phyloP scores from a whole-genome alignment of 2,329 filamentous ascomycete genomes.

The Grosmannia huntii region DNA sequence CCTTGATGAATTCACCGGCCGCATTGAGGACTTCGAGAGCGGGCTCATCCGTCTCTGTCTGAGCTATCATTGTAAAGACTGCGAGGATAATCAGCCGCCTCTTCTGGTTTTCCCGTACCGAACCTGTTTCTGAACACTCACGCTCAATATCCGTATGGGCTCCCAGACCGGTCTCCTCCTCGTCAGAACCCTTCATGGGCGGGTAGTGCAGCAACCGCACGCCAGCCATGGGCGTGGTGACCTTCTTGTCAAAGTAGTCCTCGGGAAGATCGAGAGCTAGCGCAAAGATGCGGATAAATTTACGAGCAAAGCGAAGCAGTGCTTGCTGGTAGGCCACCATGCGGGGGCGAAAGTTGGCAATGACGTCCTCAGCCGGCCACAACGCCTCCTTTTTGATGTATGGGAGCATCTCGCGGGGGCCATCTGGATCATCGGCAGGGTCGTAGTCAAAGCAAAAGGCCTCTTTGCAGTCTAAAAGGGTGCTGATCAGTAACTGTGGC shows the following conservation, averaged over 20 bases:
- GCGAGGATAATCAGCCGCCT: neutral
- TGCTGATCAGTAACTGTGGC: too few relatives aligned
- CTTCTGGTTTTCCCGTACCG: too few relatives aligned
- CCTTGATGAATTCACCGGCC: conserved; percentile 6
- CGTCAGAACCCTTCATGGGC: conserved; percentile 1
- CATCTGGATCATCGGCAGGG: neutral
- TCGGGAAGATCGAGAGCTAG: conserved; percentile 9
- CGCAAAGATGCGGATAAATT: conserved; percentile 7
- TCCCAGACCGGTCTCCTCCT: conserved; percentile 10
- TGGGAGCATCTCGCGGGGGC: neutral
- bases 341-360: neutral
- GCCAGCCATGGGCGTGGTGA: conserved; percentile 4
- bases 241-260: conserved; percentile 6
- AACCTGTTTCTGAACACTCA: too few relatives aligned
- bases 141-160: conserved; percentile 10
- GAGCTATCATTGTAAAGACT: conserved; percentile 10
- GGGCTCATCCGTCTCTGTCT: conserved; percentile 1
- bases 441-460: neutral
- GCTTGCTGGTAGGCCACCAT: conserved; percentile 5
- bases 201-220: conserved; percentile 10
- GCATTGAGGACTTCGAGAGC: conserved; percentile 10
- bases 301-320: conserved; percentile 5
- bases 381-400: neutral
- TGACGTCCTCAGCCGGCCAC: neutral
- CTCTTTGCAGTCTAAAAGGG: neutral